Conservation (phyloP, 73 alveolate genomes). For the Effrenium voratum region DNA sequence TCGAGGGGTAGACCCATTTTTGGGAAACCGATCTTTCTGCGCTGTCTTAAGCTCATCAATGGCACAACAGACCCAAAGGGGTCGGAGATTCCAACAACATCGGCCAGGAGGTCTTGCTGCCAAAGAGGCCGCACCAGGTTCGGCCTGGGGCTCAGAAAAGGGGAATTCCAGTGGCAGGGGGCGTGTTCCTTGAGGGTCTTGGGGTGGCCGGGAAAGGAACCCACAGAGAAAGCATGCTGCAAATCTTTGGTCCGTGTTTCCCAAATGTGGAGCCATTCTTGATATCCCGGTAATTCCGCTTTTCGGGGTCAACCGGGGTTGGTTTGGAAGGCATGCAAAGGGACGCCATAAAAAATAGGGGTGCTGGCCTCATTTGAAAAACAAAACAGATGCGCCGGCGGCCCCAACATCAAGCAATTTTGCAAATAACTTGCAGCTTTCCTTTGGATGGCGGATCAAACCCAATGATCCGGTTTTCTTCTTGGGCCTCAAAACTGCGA, state of each 20-base stretch:
- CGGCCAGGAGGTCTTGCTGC: constrained; percentile 76
- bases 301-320: neutral
- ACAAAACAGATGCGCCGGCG: no score
- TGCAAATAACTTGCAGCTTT: no score
- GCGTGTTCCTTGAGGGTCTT: neutral
- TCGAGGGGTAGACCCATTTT: no score
- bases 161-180: neutral
- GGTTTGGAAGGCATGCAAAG: no score
- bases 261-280: neutral
- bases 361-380: no score
- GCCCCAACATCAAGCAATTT: no score
- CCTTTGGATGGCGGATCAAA: no score
- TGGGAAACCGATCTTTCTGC: neutral
- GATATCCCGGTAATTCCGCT: neutral
- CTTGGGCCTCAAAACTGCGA: no score
- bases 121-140: constrained; percentile 61
- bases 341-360: no score
- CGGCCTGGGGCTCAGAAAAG: constrained; percentile 1
- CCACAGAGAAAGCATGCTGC: neutral
- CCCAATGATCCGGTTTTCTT: no score
- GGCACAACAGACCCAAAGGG: neutral
- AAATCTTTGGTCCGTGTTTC: neutral
- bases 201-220: neutral
- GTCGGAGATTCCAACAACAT: neutral
- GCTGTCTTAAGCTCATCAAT: neutral